Conservation (phyloP, 257 asterid species). For the Nicotiana tabacum region DNA sequence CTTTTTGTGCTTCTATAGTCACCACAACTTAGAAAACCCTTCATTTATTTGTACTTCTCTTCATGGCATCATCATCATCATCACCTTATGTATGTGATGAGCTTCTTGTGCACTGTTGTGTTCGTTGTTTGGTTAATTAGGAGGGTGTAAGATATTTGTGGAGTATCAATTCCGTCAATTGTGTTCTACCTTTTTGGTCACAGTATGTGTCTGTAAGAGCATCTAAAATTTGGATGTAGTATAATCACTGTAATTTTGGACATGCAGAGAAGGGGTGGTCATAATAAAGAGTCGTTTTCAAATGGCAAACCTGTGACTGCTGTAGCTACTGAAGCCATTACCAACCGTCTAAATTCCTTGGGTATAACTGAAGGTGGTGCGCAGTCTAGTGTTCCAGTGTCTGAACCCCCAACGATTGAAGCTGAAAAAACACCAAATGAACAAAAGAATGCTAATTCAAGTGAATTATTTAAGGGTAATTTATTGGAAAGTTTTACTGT, state of each 20-base stretch:
- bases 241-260: slow-evolving; percentile 12
- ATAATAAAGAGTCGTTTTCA: slow-evolving; percentile 24
- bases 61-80: neutral
- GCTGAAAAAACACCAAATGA: slow-evolving; percentile 32
- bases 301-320: slow-evolving; percentile 27
- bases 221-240: neutral
- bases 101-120: neutral
- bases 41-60: neutral
- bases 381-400: slow-evolving; percentile 32
- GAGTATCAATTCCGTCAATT: neutral
- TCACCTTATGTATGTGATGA: neutral
- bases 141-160: neutral
- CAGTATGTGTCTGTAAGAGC: neutral
- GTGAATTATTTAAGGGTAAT: slow-evolving; percentile 48
- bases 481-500: slow-evolving; percentile 57
- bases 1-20: neutral
- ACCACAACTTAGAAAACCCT: neutral
- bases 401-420: slow-evolving; percentile 32
- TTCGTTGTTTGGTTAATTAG: neutral
- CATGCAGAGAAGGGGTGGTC: slow-evolving; percentile 44
- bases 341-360: slow-evolving; percentile 32
- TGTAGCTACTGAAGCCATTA: slow-evolving; percentile 36
- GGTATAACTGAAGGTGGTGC: slow-evolving; percentile 44
- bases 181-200: neutral
- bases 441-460: slow-evolving; percentile 35